phyloP scores from a whole-genome alignment of 805 yeast species.

The Candida loeiensis region DNA sequence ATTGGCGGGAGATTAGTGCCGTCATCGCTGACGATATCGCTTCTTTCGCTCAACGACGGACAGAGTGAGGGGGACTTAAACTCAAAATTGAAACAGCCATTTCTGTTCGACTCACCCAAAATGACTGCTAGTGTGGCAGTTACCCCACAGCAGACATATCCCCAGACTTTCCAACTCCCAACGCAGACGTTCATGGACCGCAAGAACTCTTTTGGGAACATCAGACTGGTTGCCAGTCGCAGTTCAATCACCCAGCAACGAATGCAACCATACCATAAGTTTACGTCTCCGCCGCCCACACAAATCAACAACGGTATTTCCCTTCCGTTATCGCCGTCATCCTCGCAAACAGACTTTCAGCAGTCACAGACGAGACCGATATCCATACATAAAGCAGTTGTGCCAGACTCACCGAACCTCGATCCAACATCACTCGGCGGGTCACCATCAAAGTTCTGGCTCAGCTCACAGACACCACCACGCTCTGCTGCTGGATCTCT shows the following conservation, averaged over 20 bases:
- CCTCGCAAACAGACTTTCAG: constrained; percentile 9
- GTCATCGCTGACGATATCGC: constrained; percentile 40
- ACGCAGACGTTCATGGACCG: constrained; percentile 13
- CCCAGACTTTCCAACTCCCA: constrained; percentile 1
- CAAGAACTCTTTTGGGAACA: constrained; percentile 16
- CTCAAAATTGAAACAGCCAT: constrained; percentile 5
- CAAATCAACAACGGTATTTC: constrained; percentile 1
- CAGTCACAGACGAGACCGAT: constrained; percentile 30
- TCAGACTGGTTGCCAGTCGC: constrained; percentile 14
- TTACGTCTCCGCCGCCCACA: constrained; percentile 28
- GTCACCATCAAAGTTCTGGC: constrained; percentile 54
- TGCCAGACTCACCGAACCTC: constrained; percentile 52
- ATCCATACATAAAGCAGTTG: constrained; percentile 12
- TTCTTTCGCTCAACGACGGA: constrained; percentile 30
- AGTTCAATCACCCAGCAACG: constrained; percentile 30
- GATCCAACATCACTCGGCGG: constrained; percentile 51
- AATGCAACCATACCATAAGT: constrained; percentile 34
- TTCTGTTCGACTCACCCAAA: constrained; percentile 7
- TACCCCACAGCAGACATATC: not conserved
- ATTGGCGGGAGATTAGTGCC: constrained; percentile 39
- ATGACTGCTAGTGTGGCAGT: not conserved
- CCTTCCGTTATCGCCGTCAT: constrained; percentile 6
- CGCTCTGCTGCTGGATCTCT: constrained; percentile 24
- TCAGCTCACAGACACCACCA: constrained; percentile 54
- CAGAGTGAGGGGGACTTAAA: constrained; percentile 10